These are phyloP conservation scores for Stephanodiscus minutulus DNA, from an alignment of 108 stramenopile species.

Conservation along the genomic window DNA sequence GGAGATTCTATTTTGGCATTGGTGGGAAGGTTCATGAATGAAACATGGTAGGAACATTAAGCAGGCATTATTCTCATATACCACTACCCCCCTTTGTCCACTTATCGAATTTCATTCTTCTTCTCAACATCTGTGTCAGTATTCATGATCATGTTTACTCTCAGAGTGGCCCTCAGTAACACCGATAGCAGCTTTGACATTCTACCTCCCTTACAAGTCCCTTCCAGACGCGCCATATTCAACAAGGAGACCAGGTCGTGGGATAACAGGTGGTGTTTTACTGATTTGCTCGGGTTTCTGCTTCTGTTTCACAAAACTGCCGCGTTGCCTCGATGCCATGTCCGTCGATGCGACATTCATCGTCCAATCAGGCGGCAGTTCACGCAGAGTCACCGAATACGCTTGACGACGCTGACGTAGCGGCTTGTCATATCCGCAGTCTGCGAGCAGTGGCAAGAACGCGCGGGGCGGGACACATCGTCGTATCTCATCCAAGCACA, in stretches of 20 bases:
- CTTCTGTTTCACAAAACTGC: conserved; percentile 22
- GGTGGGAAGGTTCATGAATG: no score
- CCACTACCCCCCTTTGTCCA: no score
- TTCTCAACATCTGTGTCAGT: no score
- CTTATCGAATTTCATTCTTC: no score
- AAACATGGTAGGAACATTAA: no score
- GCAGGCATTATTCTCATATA: no score
- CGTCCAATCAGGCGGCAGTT: conserved; percentile 58
- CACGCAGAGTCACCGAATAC: conserved; percentile 33
- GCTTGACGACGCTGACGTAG: conserved; percentile 18
- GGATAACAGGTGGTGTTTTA: conserved; percentile 16
- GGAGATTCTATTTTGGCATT: no score
- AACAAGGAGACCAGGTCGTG: conserved; percentile 19
- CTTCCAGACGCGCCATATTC: conserved; percentile 57
- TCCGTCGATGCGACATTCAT: conserved; percentile 26
- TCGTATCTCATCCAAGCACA: conserved; percentile 67
- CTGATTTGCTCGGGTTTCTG: conserved; percentile 5
- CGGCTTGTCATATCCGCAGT: conserved; percentile 28
- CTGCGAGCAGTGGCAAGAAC: conserved; percentile 32
- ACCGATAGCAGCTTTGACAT: no score
- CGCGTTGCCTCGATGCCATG: conserved; percentile 23
- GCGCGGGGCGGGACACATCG: conserved; percentile 45
- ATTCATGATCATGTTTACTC: no score
- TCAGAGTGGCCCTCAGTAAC: no score
- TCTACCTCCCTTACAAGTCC: conserved; percentile 45